Evolutionary conservation across 257 asterid species (phyloP).

Genomic region (Solanum lignicaule): DNA sequence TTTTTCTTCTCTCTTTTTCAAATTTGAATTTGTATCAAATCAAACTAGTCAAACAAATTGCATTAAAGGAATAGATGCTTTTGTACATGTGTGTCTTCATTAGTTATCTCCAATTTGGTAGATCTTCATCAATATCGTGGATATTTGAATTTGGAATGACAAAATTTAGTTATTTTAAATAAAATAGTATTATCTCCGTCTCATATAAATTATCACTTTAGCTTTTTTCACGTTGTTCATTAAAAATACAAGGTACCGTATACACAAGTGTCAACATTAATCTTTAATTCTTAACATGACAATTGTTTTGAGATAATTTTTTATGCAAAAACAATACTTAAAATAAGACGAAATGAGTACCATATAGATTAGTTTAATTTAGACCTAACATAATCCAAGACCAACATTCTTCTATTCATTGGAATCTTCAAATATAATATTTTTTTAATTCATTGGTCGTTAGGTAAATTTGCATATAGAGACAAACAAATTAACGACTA

Average conservation of each 20-base stretch:
- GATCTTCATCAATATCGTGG: not conserved
- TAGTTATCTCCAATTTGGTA: not conserved
- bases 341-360: not conserved
- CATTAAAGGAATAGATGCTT: not conserved
- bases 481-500: not conserved
- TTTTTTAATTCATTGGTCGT: not conserved
- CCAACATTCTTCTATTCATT: not conserved
- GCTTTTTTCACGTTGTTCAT: too few species aligned
- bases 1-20: not conserved
- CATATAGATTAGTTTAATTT: not conserved
- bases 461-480: not conserved
- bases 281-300: not conserved
- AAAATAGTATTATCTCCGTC: not conserved
- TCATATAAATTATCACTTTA: not conserved
- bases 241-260: not conserved
- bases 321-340: not conserved
- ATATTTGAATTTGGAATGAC: not conserved
- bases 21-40: not conserved
- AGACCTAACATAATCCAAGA: not conserved
- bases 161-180: not conserved
- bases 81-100: not conserved
- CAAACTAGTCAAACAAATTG: not conserved
- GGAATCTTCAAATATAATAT: not conserved
- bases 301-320: not conserved
- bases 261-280: not conserved